Percentiles rank a stretch among this genome's conserved stretches.
Conservation (phyloP, 768 basidiomycete species). For the Leucogyrophana mollusca region DNA sequence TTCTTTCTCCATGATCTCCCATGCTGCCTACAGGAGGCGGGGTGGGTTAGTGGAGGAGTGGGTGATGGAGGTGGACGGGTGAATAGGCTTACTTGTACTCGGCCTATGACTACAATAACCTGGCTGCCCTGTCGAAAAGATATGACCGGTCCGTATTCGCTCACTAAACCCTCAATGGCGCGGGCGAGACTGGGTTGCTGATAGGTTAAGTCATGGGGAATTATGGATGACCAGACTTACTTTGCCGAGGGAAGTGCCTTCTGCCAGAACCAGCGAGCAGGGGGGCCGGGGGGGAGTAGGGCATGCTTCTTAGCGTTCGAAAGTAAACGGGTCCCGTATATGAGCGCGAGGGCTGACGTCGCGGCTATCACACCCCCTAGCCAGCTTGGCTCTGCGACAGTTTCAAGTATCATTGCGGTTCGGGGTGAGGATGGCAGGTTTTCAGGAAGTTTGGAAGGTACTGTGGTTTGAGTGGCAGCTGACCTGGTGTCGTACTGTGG, state of each 20-base stretch:
- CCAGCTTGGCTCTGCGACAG: too few relatives aligned
- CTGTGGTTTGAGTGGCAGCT: too few relatives aligned
- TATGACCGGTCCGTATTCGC: conserved; percentile 56
- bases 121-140: conserved; percentile 45
- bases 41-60: too few relatives aligned
- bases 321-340: too few relatives aligned
- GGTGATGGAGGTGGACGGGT: too few relatives aligned
- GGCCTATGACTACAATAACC: conserved; percentile 15
- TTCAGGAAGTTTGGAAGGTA: too few relatives aligned
- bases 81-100: conserved; percentile 14
- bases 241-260: conserved; percentile 8
- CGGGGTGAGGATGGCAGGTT: too few relatives aligned
- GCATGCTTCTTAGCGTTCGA: too few relatives aligned
- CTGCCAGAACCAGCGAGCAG: conserved; percentile 15
- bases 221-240: neutral
- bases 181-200: conserved; percentile 2
- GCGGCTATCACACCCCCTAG: too few relatives aligned
- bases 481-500: too few relatives aligned
- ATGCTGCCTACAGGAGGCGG: conserved; percentile 35
- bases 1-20: conserved; percentile 58
- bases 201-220: neutral
- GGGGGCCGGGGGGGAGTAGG: conserved; percentile 19
- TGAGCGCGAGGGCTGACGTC: too few relatives aligned
- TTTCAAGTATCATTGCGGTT: too few relatives aligned
- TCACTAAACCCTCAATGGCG: conserved; percentile 47